Base-by-base conservation (phyloP, 768 basidiomycete species). In the Phylloporus sp. region DNA sequence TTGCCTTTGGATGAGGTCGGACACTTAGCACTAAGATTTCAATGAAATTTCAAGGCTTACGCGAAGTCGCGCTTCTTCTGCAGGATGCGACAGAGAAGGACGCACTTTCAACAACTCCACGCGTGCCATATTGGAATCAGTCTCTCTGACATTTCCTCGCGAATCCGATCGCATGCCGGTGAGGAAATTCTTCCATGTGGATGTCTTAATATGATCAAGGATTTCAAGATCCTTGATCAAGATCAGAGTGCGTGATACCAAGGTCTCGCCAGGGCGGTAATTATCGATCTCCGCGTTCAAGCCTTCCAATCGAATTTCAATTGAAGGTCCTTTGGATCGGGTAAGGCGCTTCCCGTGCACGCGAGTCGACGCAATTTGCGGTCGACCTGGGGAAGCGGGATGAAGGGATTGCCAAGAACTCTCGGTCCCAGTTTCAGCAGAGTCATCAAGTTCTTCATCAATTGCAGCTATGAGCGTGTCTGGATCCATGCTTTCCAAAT, bases 141-240 rank as follows among this genome's bases (percentile, higher is more conserved):
- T 92, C 69, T 96, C 92, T 27, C 93, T 79, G 11, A 93, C 70
- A 60, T 94, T 90, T 0, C 95, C 95, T 45, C 80, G 79, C 14
- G 88, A 82, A 68, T 95, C 92, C 7, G 86, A 76, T 31, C 86
- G 79, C 61, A 96, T 74, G 44, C 82, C 81, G 4, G 92, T 94
- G 49, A 99, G 70, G 64, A 99, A 98, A 64, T 95, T 98, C 69
- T 84, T 88, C 96, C 96, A 99, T 0, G 96, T 97, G 9, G 93
- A 97, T 0, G 93, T 94, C 72, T 90, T 93, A 74, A 99, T 92
- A 61, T 96, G 94, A 64, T 99, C 96, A 41, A 98, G 70, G 49
- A 98, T 96, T 66, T 96, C 91, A 17, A 91, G 57, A 50, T 90
- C 80, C 48, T 69, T 76, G 41, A 93, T 73, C 10, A 81, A 82